Conservation (phyloP, 2,329 filamentous ascomycete species). For the Cryphonectria japonica region DNA sequence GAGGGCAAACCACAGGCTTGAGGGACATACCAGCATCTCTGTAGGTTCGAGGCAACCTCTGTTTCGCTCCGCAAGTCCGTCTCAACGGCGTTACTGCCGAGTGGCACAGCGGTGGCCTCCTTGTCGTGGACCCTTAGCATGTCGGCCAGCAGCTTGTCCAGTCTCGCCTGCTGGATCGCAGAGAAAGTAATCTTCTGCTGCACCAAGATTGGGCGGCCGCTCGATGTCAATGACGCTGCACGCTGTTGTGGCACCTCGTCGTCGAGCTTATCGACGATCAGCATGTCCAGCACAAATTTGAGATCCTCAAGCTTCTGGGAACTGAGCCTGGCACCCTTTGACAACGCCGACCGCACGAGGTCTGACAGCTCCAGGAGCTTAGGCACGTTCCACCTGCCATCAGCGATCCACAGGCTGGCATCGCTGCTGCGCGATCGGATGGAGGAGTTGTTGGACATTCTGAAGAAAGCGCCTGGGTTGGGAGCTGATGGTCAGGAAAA, state of each 20-base stretch:
- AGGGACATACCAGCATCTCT: slow-evolving; percentile 15
- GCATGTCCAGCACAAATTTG: slow-evolving; percentile 24
- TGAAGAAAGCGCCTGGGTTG: slow-evolving; percentile 1
- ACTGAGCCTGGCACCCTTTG: slow-evolving; percentile 6
- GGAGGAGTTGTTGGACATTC: slow-evolving; percentile 8
- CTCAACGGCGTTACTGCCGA: neutral
- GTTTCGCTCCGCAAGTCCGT: slow-evolving; percentile 12
- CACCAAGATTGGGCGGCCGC: neutral
- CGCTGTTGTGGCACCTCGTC: neutral
- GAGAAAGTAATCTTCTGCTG: slow-evolving; percentile 15
- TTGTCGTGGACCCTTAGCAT: slow-evolving; percentile 18
- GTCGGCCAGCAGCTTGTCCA: slow-evolving; percentile 29
- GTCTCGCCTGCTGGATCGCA: slow-evolving; percentile 17
- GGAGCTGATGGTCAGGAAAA: neutral
- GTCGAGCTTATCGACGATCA: slow-evolving; percentile 24
- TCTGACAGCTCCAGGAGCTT: slow-evolving; percentile 28
- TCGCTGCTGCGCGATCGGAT: slow-evolving; percentile 6
- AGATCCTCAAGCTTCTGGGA: slow-evolving; percentile 19
- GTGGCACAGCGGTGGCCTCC: neutral
- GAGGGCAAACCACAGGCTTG: no score
- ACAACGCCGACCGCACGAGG: slow-evolving; percentile 18
- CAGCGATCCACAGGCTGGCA: slow-evolving; percentile 20
- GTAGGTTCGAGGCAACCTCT: slow-evolving; percentile 14
- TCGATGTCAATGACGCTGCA: neutral
- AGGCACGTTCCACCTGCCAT: slow-evolving; percentile 21